Base-by-base conservation (phyloP, 176 grass and related monocot genomes). In the Oryza glaberrima region DNA sequence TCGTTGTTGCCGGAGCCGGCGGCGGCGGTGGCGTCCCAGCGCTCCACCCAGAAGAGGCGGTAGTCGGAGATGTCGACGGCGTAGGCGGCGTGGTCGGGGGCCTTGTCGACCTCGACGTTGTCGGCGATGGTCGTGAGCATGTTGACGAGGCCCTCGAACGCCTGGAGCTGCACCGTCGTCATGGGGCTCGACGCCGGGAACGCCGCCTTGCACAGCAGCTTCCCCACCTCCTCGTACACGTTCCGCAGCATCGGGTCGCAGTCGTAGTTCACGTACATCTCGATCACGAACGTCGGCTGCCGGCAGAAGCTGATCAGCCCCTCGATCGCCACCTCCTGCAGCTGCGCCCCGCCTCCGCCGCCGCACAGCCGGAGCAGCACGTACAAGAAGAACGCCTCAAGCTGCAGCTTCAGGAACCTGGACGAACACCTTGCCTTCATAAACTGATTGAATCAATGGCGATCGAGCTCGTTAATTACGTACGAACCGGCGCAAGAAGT, bases 241-340 rank as follows among this genome's bases (percentile, higher is more conserved):
- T 98, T 94, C 22, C 84, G 91, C 65, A 88, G 14, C 17, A 98
- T 36, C 7, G 96, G 96, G 66, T 98, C 96, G 85, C 96, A 95
- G 84, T 98, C 96, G 83, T 95, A 98, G 81, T 98, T 98, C 3
- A 98, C 96, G 84, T 94, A 98, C 79, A 90, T 92, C 85, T 98
- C 96, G 20, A 98, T 89, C 14, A 92, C 89, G 67, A 98, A 98
- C 16, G 91, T 92, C 23, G 96, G 89, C 44, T 95, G 96, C 40
- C 91, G 91, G 77, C 91, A 95, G 85, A 98, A 98, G 70, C 96
- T 91, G 46, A 93, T 76, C 56, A 95, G 81, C 32, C 89, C 94
- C 81, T 98, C 93, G 11, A 98, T 65, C 0, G 96, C 93, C 7
- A 98, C 96, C 83, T 98, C 96, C 91, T 98, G 93, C 43, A 98